Conservation (phyloP, 306 rosid species). For the Trifolium pratense region DNA sequence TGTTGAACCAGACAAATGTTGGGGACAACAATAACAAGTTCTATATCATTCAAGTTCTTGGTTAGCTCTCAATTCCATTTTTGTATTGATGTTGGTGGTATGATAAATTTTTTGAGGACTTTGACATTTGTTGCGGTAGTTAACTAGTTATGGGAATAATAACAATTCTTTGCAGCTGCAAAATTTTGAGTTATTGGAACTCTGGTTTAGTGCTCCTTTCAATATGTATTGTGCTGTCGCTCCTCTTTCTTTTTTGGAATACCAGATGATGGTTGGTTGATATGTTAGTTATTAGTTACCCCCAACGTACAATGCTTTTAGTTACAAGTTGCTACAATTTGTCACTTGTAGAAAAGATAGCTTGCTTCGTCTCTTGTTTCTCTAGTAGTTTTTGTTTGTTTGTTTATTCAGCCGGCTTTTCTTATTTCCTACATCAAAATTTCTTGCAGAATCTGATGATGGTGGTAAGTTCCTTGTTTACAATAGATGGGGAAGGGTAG, state of each 20-base stretch:
- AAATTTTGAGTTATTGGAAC: not conserved
- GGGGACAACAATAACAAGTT: constrained; percentile 86
- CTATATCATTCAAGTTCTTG: constrained; percentile 84
- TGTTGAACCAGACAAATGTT: constrained; percentile 91
- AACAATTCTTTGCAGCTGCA: not conserved
- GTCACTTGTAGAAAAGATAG: constrained; percentile 29
- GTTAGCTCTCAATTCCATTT: constrained; percentile 50
- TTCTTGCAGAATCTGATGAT: constrained; percentile 77
- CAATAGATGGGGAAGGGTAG: constrained; percentile 96
- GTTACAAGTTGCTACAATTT: not conserved
- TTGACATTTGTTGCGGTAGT: not conserved
- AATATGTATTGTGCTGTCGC: not conserved
- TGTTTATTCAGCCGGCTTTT: not conserved
- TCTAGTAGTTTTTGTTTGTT: not conserved
- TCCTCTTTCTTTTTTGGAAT: not conserved
- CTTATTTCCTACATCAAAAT: constrained; percentile 33
- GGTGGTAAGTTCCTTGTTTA: constrained; percentile 77
- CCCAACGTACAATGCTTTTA: not conserved
- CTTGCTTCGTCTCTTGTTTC: constrained; percentile 5
- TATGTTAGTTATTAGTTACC: constrained; percentile 7
- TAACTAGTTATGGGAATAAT: constrained; percentile 22
- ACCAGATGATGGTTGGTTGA: not conserved
- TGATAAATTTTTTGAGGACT: not conserved
- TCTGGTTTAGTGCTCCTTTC: constrained; percentile 11
- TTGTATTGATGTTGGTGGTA: not conserved